A percentile compares a stretch with the other conserved stretches of the same genome.
These are phyloP conservation scores for Aureobasidium lini DNA, from an alignment of 2,329 filamentous ascomycete species.

Conservation along the genomic window DNA sequence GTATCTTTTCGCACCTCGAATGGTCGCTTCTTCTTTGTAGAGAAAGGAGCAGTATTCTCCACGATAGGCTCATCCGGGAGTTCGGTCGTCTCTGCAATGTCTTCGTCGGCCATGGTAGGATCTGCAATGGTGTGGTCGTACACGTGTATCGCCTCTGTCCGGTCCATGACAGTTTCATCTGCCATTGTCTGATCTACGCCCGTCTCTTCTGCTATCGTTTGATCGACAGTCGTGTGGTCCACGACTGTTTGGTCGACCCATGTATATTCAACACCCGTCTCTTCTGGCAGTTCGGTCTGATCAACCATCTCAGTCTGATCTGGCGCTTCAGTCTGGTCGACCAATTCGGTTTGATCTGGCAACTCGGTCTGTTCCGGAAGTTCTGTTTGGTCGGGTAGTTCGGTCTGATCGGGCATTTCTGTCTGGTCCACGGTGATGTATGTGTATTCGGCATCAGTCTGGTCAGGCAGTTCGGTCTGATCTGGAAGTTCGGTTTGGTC, in stretches of 20 bases:
- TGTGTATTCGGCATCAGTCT: slow-evolving; percentile 16
- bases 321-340: slow-evolving; percentile 10
- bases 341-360: slow-evolving; percentile 14
- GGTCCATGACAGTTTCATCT: slow-evolving; percentile 3
- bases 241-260: slow-evolving; percentile 1
- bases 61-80: background rate
- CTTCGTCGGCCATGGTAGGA: slow-evolving; percentile 4
- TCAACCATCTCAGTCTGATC: background rate
- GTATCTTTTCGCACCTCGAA: slow-evolving; percentile 3
- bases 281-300: background rate
- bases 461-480: slow-evolving; percentile 12
- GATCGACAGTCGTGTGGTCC: background rate
- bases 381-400: slow-evolving; percentile 4
- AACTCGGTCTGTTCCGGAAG: slow-evolving; percentile 9
- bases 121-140: slow-evolving; percentile 10
- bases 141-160: background rate
- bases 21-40: slow-evolving; percentile 10
- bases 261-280: slow-evolving; percentile 13
- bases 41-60: background rate
- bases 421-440: slow-evolving; percentile 12
- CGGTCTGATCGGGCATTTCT: slow-evolving; percentile 11
- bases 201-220: background rate
- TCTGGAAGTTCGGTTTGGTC: slow-evolving; percentile 14
- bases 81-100: background rate
- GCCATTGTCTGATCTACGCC: background rate